phyloP scores from a whole-genome alignment of 2,329 filamentous ascomycete genomes.

The Acrodontium crateriforme region DNA sequence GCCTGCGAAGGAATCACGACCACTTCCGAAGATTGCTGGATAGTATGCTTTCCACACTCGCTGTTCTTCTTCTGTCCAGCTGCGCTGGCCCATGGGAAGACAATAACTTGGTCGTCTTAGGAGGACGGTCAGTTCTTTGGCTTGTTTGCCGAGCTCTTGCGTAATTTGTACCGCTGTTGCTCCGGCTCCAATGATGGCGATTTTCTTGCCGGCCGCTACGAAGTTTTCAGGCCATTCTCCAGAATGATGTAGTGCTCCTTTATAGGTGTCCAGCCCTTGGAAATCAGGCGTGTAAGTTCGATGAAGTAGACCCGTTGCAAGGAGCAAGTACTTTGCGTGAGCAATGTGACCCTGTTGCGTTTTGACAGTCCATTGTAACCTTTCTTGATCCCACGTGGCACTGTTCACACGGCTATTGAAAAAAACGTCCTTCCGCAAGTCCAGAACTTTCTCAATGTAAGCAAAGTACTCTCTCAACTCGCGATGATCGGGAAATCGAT shows the following conservation, averaged over 20 bases:
- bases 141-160: constrained; percentile 19
- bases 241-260: constrained; percentile 28
- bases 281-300: constrained; percentile 26
- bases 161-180: constrained; percentile 29
- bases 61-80: constrained; percentile 39
- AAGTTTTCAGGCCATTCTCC: constrained; percentile 25
- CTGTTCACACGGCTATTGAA: constrained; percentile 44
- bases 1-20: constrained; percentile 31
- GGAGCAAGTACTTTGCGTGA: constrained; percentile 23
- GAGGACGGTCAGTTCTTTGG: constrained; percentile 39
- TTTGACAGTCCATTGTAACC: constrained; percentile 37
- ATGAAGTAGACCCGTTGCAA: constrained; percentile 25
- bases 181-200: constrained; percentile 30
- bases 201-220: constrained; percentile 22
- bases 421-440: constrained; percentile 42
- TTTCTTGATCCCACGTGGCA: constrained; percentile 36
- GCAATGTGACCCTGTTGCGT: constrained; percentile 32
- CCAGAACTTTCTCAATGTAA: constrained; percentile 42
- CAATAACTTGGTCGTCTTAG: constrained; percentile 53
- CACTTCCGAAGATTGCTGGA: constrained; percentile 32
- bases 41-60: constrained; percentile 29
- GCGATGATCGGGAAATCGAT: constrained; percentile 18
- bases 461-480: constrained; percentile 45
- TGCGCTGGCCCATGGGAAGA: constrained; percentile 43
- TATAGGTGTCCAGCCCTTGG: constrained; percentile 24